Base-by-base conservation (phyloP, 2,329 filamentous ascomycete genomes). In the Colletotrichum orchidophilum region DNA sequence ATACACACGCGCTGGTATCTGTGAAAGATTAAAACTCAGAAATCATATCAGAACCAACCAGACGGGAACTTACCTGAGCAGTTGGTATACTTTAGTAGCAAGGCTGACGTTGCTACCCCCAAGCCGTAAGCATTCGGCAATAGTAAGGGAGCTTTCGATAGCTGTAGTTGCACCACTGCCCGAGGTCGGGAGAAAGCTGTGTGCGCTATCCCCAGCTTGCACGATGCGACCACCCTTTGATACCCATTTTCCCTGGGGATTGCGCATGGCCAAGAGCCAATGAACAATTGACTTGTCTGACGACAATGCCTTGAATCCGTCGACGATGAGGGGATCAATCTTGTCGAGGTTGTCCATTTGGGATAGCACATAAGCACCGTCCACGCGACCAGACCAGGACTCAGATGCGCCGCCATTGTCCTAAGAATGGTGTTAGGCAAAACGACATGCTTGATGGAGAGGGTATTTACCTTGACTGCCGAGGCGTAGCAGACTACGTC, bases 171-270 rank as follows among this genome's bases (percentile, higher is more conserved):
- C 75, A 3, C 75, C 75, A 55, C 66, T 73, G 7, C 54, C 73
- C 3, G 75, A 75, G 0, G 73, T 67, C 0, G 75, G 75, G 1
- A 75, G 61, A 46, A 75, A 75, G 13, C 61, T 70, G 50, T 77
- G 75, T 6, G 75, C 75, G 7, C 60, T 58, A 59, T 77, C 75
- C 2, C 75, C 75, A 2, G 76, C 26, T 42, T 75, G 73, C 3
- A 75, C 57, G 21, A 77, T 66, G 6, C 73, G 64, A 7, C 72
- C 74, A 11, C 52, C 58, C 2, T 39, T 35, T 2, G 72, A 74
- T 1, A 65, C 63, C 74, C 74, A 75, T 26, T 67, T 54, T 2
- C 59, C 63, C 11, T 63, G 73, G 1, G 70, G 62, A 33, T 75
- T 53, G 18, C 74, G 71, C 65, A 61, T 68, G 4, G 66, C 42